A percentile compares a stretch with the other conserved stretches of the same genome.
Conservation (phyloP, 495 filamentous ascomycete species). For the Pyrenopolyporus hunteri region DNA sequence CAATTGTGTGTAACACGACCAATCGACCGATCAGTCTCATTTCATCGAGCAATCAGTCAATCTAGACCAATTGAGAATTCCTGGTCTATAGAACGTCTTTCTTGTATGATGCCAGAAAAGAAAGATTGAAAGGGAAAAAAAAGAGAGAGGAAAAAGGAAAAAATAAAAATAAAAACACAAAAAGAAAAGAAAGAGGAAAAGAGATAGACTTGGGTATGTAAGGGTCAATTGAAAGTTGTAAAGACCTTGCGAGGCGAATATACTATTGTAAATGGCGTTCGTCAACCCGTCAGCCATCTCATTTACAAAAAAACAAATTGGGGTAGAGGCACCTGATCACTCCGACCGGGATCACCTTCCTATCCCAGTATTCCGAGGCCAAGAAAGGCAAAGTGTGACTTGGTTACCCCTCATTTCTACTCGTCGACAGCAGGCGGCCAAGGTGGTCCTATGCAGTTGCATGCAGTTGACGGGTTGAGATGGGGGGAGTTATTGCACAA, state of each 20-base stretch:
- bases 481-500: conserved; percentile 22
- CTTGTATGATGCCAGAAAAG: too few species aligned
- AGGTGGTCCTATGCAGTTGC: conserved; percentile 20
- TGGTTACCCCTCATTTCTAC: conserved; percentile 38
- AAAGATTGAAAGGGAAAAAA: too few species aligned
- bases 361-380: conserved; percentile 30
- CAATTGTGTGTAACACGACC: too few species aligned
- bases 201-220: neutral
- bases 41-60: neutral
- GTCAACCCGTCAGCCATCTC: conserved; percentile 26
- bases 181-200: neutral
- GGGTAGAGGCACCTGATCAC: conserved; percentile 34
- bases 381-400: conserved; percentile 31
- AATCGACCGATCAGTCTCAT: too few species aligned
- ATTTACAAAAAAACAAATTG: conserved; percentile 37
- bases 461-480: conserved; percentile 26
- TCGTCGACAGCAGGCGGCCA: conserved; percentile 23
- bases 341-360: conserved; percentile 35
- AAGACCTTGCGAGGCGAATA: conserved; percentile 29
- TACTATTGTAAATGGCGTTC: conserved; percentile 9
- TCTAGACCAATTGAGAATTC: conserved; percentile 22
- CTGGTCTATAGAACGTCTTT: neutral
- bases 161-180: too few species aligned
- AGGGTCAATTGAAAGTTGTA: conserved; percentile 27
- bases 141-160: too few species aligned